Percentiles rank a stretch among this genome's conserved stretches.
phyloP scores from a whole-genome alignment of 1,284 basidiomycete genomes.

The Puccinia brachypodii region DNA sequence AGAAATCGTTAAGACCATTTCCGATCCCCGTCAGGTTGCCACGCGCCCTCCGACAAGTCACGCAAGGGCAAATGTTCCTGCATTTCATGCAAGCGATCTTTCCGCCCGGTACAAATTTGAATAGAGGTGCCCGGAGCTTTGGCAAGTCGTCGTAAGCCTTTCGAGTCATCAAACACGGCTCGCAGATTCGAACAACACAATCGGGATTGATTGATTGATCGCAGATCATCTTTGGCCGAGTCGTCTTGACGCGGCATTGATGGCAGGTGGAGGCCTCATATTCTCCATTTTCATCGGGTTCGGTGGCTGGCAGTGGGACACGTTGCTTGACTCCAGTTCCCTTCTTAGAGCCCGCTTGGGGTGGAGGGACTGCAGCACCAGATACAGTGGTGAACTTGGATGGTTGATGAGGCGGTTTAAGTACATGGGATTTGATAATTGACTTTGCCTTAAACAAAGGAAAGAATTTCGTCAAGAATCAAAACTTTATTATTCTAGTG shows the following conservation, averaged over 20 bases:
- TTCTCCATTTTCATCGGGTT: slow-evolving; percentile 43
- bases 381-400: not conserved
- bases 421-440: not conserved
- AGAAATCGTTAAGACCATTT: slow-evolving; percentile 10
- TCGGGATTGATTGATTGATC: slow-evolving; percentile 46
- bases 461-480: not conserved
- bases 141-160: slow-evolving; percentile 37
- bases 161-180: slow-evolving; percentile 24
- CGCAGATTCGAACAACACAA: slow-evolving; percentile 37
- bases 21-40: slow-evolving; percentile 28
- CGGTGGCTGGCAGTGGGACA: slow-evolving; percentile 12
- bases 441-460: slow-evolving; percentile 11
- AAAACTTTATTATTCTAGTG: not conserved
- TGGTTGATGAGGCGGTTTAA: not conserved
- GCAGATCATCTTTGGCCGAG: slow-evolving; percentile 46
- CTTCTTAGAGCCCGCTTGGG: not conserved
- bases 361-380: not conserved
- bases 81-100: slow-evolving; percentile 45
- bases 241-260: slow-evolving; percentile 47
- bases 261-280: slow-evolving; percentile 47
- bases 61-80: slow-evolving; percentile 42
- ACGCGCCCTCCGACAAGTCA: slow-evolving; percentile 33
- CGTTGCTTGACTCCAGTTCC: slow-evolving; percentile 1
- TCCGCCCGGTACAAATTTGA: slow-evolving; percentile 45
- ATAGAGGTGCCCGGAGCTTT: slow-evolving; percentile 38